Evolutionary conservation across 768 basidiomycete genomes (phyloP), one percentile per base, ranked within the genome.

Genomic region (Mycena capillaripes): DNA sequence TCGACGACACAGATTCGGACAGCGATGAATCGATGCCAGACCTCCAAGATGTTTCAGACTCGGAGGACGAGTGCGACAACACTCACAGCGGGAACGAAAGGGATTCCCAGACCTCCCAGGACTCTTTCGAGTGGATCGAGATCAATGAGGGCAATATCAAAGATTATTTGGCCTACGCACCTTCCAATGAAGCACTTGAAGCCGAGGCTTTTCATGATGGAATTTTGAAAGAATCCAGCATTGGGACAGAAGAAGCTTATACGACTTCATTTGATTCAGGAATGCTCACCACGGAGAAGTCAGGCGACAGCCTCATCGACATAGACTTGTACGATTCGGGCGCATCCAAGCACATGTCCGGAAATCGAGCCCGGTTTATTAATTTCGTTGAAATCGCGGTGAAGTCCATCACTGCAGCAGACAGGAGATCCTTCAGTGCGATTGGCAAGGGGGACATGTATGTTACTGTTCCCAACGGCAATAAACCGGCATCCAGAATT

Each of bases 271-370:
- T 66, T 23, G 30, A 40, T 16, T 46, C 52, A 29, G 65, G 38
- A 27, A 66, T 66, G 65, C 65, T 66, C 27, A 58, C 65, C 32
- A 65, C 25, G 4, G 62, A 38, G 60, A 62, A 34, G 25, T 17
- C 25, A 42, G 57, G 30, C 30, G 44, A 25, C 25, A 68, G 14
- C 63, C 48, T 29, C 19, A 58, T 66, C 21, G 77, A 79, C 17
- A 79, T 59, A n/a, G 78, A 81, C 16, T 71, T 82, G 16, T 80
- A 82, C 70, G 81, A 85, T 76, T 82, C 82, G 27, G 84, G 84
- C 3, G 81, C 83, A 29, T 77, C 79, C 4, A 76, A 75, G 32
- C 84, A 84, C 56, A 81, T 85, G 78, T 79, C 81, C 2, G 83
- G 80, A 1, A 79, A 79, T 62, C 70, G 78, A 1, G 38, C 80